Conservation (phyloP, 2,329 filamentous ascomycete genomes). For the Clonostachys solani region DNA sequence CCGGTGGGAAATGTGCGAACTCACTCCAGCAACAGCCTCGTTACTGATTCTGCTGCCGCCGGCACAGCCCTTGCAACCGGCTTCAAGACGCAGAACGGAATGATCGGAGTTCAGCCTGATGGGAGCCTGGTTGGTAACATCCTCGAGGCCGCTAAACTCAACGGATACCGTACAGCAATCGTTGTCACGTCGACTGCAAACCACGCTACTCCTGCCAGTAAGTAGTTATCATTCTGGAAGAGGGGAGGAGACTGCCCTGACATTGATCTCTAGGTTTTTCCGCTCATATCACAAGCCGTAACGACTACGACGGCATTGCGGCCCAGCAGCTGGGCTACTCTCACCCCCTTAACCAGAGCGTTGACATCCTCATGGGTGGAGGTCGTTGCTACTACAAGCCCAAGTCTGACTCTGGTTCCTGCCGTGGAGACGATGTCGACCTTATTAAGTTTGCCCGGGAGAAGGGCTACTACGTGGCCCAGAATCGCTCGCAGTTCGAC, state of each 20-base stretch:
- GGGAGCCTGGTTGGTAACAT: constrained; percentile 25
- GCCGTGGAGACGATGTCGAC: constrained; percentile 26
- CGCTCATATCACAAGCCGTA: constrained; percentile 21
- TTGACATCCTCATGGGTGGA: constrained; percentile 29
- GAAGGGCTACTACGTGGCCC: constrained; percentile 24
- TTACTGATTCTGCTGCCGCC: constrained; percentile 30
- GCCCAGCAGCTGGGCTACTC: constrained; percentile 25
- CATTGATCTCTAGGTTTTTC: constrained; percentile 12
- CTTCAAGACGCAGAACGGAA: constrained; percentile 27
- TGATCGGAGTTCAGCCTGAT: constrained; percentile 22
- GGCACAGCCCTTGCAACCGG: constrained; percentile 30
- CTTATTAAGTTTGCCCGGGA: constrained; percentile 20
- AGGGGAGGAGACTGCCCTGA: not conserved
- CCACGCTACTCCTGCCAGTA: constrained; percentile 2
- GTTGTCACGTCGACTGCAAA: constrained; percentile 22
- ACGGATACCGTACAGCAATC: constrained; percentile 27
- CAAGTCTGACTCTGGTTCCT: constrained; percentile 21
- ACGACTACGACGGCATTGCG: constrained; percentile 23
- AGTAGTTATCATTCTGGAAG: too few species aligned
- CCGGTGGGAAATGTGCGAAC: constrained; percentile 9
- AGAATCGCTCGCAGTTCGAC: constrained; percentile 24
- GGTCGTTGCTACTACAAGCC: constrained; percentile 32
- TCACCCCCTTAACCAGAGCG: constrained; percentile 24
- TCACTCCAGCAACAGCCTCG: constrained; percentile 20
- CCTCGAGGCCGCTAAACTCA: constrained; percentile 27